Evolutionary conservation across 768 basidiomycete genomes (phyloP), one percentile per base, ranked within the genome.

Genomic region (Suillus bovinus): DNA sequence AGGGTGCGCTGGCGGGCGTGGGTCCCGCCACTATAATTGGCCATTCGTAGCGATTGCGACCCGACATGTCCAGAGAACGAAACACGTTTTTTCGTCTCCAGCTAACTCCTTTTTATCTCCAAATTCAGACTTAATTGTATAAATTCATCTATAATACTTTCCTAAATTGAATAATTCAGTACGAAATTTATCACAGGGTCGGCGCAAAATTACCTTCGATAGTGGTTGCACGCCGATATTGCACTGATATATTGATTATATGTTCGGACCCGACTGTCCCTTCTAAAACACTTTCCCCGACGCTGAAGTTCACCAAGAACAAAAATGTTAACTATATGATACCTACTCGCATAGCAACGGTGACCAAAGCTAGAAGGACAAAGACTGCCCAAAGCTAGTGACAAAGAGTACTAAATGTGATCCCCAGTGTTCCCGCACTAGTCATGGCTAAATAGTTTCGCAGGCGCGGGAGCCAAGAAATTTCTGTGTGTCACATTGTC

Each of bases 41-140:
- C 79, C 80, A 79, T 80, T 33, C 20, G 50, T 52, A 78, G 80
- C 80, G 76, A 80, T 76, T 75, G 80, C 78, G 79, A 81, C 79
- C 79, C 80, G 78, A 80, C 78, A 79, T 80, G 80, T 81, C 84
- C 85, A 82, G 87, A 79, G 80, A 79, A 83, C 84, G 82, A 83
- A 82, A 86, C 88, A 89, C 87, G 87, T 89, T 87, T 87, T 87
- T 83, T 86, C 84, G 80, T 81, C 81, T 79, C 79, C 81, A 80
- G 79, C 73, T 68, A 69, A 71, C 68, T 71, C 72, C 71, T 70
- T 73, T 69, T 73, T 74, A 70, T 55, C 38, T 42, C 50, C 54
- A 57, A 58, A 62, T 67, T 70, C 38, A 49, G 68, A 54, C 64
- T 41, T 49, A 70, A 70, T 68, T 60, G 20, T 67, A 42, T 38